Evolutionary conservation across 805 yeast genomes (phyloP).

Genomic region (Cyberlindnera meyerae): DNA sequence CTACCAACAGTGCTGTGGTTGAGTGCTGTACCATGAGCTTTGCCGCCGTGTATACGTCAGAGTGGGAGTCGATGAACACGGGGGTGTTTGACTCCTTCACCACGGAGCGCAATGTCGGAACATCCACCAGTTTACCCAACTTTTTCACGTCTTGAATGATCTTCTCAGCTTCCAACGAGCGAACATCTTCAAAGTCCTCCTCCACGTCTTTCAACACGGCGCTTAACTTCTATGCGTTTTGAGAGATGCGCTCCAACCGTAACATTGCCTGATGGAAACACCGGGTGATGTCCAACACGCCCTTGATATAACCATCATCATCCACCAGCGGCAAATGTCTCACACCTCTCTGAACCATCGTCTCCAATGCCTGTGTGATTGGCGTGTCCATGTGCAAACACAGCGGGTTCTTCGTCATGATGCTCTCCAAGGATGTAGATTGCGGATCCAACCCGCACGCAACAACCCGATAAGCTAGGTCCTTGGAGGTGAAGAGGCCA

Average conservation of each 20-base stretch:
- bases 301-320: slow-evolving; percentile 33
- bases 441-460: slow-evolving; percentile 28
- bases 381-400: slow-evolving; percentile 33
- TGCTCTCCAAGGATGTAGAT: slow-evolving; percentile 28
- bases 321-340: slow-evolving; percentile 41
- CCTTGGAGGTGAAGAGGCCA: slow-evolving; percentile 44
- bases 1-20: slow-evolving; percentile 38
- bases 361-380: slow-evolving; percentile 37
- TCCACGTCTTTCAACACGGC: slow-evolving; percentile 28
- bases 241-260: slow-evolving; percentile 36
- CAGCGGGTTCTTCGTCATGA: slow-evolving; percentile 38
- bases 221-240: slow-evolving; percentile 31
- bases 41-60: slow-evolving; percentile 36
- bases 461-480: slow-evolving; percentile 40
- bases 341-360: slow-evolving; percentile 38
- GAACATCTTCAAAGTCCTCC: slow-evolving; percentile 24
- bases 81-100: slow-evolving; percentile 23
- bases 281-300: slow-evolving; percentile 41
- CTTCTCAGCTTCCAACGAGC: slow-evolving; percentile 21
- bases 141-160: slow-evolving; percentile 32
- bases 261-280: slow-evolving; percentile 44
- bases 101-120: slow-evolving; percentile 33
- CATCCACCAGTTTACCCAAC: slow-evolving; percentile 36
- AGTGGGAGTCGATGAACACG: slow-evolving; percentile 32
- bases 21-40: slow-evolving; percentile 33